Conservation (phyloP, 768 basidiomycete genomes). For the Mycena chlorophos region DNA sequence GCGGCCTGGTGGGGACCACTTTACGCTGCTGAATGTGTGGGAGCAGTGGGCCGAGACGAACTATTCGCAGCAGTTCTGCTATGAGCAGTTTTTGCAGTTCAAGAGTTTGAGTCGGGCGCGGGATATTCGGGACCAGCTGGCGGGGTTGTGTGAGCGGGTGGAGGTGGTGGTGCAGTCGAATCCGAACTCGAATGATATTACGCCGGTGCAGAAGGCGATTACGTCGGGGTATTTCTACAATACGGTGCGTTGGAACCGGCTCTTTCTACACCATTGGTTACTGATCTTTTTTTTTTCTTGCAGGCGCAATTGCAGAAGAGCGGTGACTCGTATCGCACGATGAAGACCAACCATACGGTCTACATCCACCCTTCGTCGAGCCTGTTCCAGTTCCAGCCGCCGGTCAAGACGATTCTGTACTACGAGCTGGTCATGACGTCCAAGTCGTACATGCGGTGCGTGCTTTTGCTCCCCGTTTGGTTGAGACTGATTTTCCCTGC, state of each 20-base stretch:
- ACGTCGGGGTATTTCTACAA: constrained; percentile 97
- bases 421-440: constrained; percentile 98
- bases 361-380: constrained; percentile 96
- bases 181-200: constrained; percentile 90
- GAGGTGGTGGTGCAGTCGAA: constrained; percentile 88
- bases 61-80: constrained; percentile 95
- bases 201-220: constrained; percentile 91
- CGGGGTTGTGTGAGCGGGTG: constrained; percentile 93
- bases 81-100: constrained; percentile 93
- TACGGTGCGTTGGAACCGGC: constrained; percentile 53
- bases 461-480: neutral
- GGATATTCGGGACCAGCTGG: constrained; percentile 94
- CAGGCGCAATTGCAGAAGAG: constrained; percentile 92
- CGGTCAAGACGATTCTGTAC: constrained; percentile 85
- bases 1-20: constrained; percentile 94
- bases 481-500: constrained; percentile 1
- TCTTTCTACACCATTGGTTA: neutral
- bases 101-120: constrained; percentile 93
- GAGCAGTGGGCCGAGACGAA: constrained; percentile 99
- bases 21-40: constrained; percentile 96
- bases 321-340: constrained; percentile 94
- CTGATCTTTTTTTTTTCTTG: constrained; percentile 1
- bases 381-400: constrained; percentile 94
- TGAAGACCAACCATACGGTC: constrained; percentile 95
- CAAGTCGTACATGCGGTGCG: constrained; percentile 90